Conservation (phyloP, 129 eudicot species). For the Tagetes patula region DNA sequence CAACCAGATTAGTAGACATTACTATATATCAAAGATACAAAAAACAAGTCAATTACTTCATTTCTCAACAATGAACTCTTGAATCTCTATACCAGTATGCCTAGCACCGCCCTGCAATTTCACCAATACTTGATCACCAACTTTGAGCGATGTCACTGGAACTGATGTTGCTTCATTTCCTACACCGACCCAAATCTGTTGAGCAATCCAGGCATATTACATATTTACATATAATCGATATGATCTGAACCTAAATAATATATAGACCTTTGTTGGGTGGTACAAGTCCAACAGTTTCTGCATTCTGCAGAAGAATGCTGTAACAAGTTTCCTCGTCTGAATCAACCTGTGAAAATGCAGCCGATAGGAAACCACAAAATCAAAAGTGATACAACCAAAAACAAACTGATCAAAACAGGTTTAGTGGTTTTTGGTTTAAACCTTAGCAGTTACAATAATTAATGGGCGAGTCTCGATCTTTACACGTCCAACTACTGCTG, state of each 20-base stretch:
- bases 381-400: background rate
- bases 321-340: conserved; percentile 43
- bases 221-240: background rate
- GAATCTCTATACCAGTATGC: conserved; percentile 87
- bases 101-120: conserved; percentile 88
- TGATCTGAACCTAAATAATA: background rate
- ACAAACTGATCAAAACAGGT: background rate
- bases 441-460: conserved; percentile 86
- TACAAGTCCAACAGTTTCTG: conserved; percentile 84
- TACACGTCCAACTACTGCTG: conserved; percentile 93
- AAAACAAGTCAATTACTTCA: conserved; percentile 27
- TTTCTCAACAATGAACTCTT: conserved; percentile 87
- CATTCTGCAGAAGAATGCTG: conserved; percentile 84
- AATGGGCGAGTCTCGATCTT: conserved; percentile 88
- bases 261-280: conserved; percentile 54
- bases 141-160: conserved; percentile 83
- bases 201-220: background rate
- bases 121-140: conserved; percentile 81
- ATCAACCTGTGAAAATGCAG: conserved; percentile 42
- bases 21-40: conserved; percentile 13
- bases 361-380: background rate
- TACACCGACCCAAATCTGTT: background rate
- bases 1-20: background rate
- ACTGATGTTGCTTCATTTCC: conserved; percentile 52
- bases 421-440: conserved; percentile 19